Evolutionary conservation across 2,329 filamentous ascomycete genomes (phyloP).

Genomic region (Aspergillus alliaceus): DNA sequence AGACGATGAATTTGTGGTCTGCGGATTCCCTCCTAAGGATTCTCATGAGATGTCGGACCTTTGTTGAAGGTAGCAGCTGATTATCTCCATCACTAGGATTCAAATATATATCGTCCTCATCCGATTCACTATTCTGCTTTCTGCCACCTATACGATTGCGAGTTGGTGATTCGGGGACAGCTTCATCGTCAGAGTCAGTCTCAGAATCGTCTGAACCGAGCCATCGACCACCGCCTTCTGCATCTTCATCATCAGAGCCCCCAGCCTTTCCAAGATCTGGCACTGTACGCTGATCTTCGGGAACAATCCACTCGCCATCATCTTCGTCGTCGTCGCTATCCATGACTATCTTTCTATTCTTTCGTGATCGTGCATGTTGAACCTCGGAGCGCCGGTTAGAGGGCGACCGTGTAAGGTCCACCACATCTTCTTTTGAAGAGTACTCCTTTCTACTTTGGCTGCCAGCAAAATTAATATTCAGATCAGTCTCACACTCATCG

Average conservation of each 20-base stretch:
- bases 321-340: constrained; percentile 62
- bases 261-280: constrained; percentile 72
- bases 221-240: constrained; percentile 81
- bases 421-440: constrained; percentile 38
- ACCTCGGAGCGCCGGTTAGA: constrained; percentile 20
- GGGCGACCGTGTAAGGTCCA: constrained; percentile 29
- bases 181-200: constrained; percentile 40
- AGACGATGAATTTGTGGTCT: constrained; percentile 95
- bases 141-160: constrained; percentile 13
- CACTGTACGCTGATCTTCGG: constrained; percentile 62
- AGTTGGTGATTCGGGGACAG: constrained; percentile 32
- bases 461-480: constrained; percentile 57
- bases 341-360: constrained; percentile 46
- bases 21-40: constrained; percentile 76
- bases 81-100: constrained; percentile 44
- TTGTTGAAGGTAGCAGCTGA: constrained; percentile 68
- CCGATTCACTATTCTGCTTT: constrained; percentile 40
- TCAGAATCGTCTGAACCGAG: constrained; percentile 71
- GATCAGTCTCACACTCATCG: constrained; percentile 70
- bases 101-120: constrained; percentile 39
- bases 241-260: constrained; percentile 84
- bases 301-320: constrained; percentile 78
- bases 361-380: constrained; percentile 28
- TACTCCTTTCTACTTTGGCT: constrained; percentile 45
- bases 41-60: constrained; percentile 81